Evolutionary conservation across 2,329 filamentous ascomycete genomes (phyloP).

Genomic region (Colletotrichum zoysiae): DNA sequence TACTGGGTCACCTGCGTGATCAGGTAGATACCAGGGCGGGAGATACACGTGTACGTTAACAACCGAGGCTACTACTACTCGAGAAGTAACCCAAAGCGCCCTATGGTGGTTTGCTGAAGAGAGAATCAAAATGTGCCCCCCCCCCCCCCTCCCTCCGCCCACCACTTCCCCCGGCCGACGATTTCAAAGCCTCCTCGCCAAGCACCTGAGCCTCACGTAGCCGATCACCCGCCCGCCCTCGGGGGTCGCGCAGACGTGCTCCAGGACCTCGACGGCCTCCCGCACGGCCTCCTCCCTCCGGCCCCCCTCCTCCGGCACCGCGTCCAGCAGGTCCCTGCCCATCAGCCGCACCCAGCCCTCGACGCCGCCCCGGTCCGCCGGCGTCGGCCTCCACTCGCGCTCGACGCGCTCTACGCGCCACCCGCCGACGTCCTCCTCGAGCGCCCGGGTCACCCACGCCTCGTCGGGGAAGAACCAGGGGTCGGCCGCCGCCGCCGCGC

Average conservation of each 20-base stretch:
- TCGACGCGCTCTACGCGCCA: slow-evolving; percentile 67
- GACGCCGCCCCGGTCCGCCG: slow-evolving; percentile 68
- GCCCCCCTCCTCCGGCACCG: slow-evolving; percentile 57
- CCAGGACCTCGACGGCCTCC: slow-evolving; percentile 67
- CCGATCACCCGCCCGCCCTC: slow-evolving; percentile 68
- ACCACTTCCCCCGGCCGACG: no score
- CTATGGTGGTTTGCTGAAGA: not conserved
- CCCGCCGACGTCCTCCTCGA: slow-evolving; percentile 59
- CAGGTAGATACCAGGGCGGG: not conserved
- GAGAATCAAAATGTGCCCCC: not conserved
- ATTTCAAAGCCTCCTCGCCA: slow-evolving; percentile 55
- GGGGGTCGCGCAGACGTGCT: slow-evolving; percentile 66
- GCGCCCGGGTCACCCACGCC: slow-evolving; percentile 62
- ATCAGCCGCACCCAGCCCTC: slow-evolving; percentile 76
- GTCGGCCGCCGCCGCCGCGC: slow-evolving; percentile 61
- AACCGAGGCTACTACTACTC: not conserved
- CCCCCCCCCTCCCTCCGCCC: not conserved
- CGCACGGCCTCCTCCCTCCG: slow-evolving; percentile 64
- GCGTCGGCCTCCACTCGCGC: slow-evolving; percentile 74
- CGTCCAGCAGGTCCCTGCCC: slow-evolving; percentile 70
- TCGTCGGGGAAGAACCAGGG: slow-evolving; percentile 83
- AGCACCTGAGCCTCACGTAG: slow-evolving; percentile 67
- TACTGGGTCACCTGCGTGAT: not conserved
- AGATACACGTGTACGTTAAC: not conserved
- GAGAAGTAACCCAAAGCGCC: not conserved